Conservation (phyloP, 2,329 filamentous ascomycete species). For the Xylariaceae sp. region DNA sequence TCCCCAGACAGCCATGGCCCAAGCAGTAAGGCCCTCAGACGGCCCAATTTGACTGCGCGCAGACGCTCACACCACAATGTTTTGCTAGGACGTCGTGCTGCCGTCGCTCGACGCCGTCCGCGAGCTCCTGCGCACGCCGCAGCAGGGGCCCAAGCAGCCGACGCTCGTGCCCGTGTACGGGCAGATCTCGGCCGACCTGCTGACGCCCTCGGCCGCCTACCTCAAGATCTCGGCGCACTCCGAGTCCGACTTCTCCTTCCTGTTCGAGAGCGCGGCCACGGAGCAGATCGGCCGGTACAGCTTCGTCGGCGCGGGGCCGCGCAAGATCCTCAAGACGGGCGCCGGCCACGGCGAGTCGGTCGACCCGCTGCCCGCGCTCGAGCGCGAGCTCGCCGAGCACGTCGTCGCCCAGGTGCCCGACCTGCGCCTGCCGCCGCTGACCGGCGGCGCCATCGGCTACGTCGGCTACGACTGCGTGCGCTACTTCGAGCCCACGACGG, state of each 20-base stretch:
- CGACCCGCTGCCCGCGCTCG: slow-evolving; percentile 77
- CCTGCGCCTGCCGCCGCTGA: slow-evolving; percentile 74
- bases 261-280: slow-evolving; percentile 92
- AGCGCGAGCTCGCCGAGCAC: slow-evolving; percentile 70
- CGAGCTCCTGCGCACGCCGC: slow-evolving; percentile 32
- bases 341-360: slow-evolving; percentile 75
- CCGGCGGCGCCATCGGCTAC: slow-evolving; percentile 90
- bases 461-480: slow-evolving; percentile 95
- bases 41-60: background rate
- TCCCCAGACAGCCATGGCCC: slow-evolving; percentile 16
- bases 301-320: slow-evolving; percentile 76
- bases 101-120: slow-evolving; percentile 40
- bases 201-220: slow-evolving; percentile 93
- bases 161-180: slow-evolving; percentile 79
- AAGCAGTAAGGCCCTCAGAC: slow-evolving; percentile 15
- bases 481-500: slow-evolving; percentile 98
- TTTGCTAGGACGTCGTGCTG: slow-evolving; percentile 33
- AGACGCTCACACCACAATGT: background rate
- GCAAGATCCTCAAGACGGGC: slow-evolving; percentile 81
- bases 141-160: slow-evolving; percentile 31
- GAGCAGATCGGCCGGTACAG: slow-evolving; percentile 93
- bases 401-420: slow-evolving; percentile 78
- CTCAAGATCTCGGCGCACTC: slow-evolving; percentile 78
- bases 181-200: slow-evolving; percentile 82
- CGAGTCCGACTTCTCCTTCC: slow-evolving; percentile 74